These are phyloP conservation scores for Iris pallida DNA, from an alignment of 116 monocot species.

Conservation along the genomic window DNA sequence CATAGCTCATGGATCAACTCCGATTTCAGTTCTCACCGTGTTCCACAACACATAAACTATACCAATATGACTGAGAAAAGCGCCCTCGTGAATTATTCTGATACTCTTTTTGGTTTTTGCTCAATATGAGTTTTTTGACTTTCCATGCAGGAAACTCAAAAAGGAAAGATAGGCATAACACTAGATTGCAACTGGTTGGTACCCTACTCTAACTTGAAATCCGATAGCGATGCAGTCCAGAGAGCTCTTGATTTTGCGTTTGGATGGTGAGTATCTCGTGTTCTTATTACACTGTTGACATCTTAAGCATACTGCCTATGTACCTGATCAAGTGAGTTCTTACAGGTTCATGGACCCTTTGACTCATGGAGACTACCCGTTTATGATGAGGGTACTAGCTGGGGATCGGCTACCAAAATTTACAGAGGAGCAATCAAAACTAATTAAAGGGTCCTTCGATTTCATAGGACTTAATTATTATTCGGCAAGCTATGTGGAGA, in stretches of 20 bases:
- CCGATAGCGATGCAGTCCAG: conserved; percentile 12
- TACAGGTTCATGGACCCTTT: conserved; percentile 58
- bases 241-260: conserved; percentile 31
- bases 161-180: conserved; percentile 49
- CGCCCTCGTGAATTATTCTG: too few relatives aligned
- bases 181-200: conserved; percentile 24
- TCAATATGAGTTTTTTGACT: too few relatives aligned
- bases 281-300: neutral
- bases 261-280: conserved; percentile 33
- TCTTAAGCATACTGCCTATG: neutral
- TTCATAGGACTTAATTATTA: conserved; percentile 61
- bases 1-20: too few relatives aligned
- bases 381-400: conserved; percentile 28
- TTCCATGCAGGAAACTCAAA: conserved; percentile 30
- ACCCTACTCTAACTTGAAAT: conserved; percentile 20
- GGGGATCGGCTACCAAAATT: conserved; percentile 41
- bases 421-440: conserved; percentile 25
- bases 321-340: neutral
- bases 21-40: too few relatives aligned
- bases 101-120: too few relatives aligned
- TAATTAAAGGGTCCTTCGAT: conserved; percentile 44
- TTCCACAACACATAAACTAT: too few relatives aligned
- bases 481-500: conserved; percentile 23
- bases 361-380: conserved; percentile 43
- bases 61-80: too few relatives aligned